These are phyloP conservation scores for Pseudoscleropodium purum DNA, from an alignment of 225 moss, liverwort and hornwort species.

Conservation along the genomic window DNA sequence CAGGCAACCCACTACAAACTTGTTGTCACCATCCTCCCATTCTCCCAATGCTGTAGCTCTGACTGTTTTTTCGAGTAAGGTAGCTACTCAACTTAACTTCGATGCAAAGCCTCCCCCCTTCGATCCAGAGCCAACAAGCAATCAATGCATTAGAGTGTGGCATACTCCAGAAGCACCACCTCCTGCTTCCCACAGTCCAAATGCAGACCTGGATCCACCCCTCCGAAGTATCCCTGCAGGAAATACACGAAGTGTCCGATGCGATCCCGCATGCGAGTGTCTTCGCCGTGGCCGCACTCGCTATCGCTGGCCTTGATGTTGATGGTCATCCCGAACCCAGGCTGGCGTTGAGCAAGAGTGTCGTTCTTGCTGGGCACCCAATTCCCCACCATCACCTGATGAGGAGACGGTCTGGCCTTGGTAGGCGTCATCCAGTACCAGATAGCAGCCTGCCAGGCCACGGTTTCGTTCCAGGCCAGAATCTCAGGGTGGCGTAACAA, in stretches of 20 bases:
- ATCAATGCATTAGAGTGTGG: background rate
- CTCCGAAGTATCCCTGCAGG: slow-evolving; percentile 8
- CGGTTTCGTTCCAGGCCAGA: slow-evolving; percentile 52
- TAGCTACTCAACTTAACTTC: background rate
- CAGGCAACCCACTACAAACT: background rate
- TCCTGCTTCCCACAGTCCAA: slow-evolving; percentile 49
- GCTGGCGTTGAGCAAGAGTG: background rate
- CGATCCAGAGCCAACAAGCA: too few relatives aligned
- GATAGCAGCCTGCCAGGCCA: slow-evolving; percentile 73
- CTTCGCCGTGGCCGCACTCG: slow-evolving; percentile 83
- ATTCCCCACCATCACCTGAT: slow-evolving; percentile 56
- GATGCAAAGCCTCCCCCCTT: too few relatives aligned
- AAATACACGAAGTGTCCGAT: slow-evolving; percentile 46
- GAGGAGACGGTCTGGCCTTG: slow-evolving; percentile 70
- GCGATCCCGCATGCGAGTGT: slow-evolving; percentile 46
- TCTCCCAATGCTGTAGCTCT: background rate
- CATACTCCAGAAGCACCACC: slow-evolving; percentile 35
- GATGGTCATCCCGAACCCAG: slow-evolving; percentile 82
- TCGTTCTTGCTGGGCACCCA: slow-evolving; percentile 55
- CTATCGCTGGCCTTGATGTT: slow-evolving; percentile 58
- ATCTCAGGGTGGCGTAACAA: slow-evolving; percentile 41
- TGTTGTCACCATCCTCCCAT: background rate
- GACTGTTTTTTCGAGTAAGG: background rate
- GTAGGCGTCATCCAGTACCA: slow-evolving; percentile 71
- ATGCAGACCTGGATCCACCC: slow-evolving; percentile 24